Evolutionary conservation across 257 asterid species (phyloP).

Genomic region (Haberlea rhodopensis): DNA sequence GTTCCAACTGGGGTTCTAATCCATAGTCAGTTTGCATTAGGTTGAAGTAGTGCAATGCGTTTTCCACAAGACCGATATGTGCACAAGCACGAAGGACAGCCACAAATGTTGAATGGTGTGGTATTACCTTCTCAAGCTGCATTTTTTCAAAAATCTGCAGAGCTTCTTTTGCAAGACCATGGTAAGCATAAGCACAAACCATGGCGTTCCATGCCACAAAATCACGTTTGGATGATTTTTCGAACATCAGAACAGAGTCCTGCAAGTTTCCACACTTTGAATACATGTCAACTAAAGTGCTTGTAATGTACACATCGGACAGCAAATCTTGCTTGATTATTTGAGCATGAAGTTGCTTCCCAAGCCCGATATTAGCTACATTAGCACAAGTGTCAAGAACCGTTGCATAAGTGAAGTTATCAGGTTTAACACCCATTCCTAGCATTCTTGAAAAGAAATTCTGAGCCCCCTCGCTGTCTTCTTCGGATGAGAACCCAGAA

Average conservation of each 20-base stretch:
- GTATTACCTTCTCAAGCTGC: slow-evolving; percentile 50
- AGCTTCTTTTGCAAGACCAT: slow-evolving; percentile 72
- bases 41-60: slow-evolving; percentile 58
- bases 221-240: slow-evolving; percentile 62
- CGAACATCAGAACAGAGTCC: slow-evolving; percentile 65
- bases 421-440: slow-evolving; percentile 62
- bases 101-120: slow-evolving; percentile 82
- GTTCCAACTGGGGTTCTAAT: slow-evolving; percentile 74
- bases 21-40: slow-evolving; percentile 52
- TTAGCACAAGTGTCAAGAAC: slow-evolving; percentile 86
- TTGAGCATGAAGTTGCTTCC: slow-evolving; percentile 91
- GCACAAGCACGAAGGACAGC: slow-evolving; percentile 93
- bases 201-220: slow-evolving; percentile 87
- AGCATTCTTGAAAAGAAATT: slow-evolving; percentile 61
- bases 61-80: slow-evolving; percentile 66
- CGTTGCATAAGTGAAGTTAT: slow-evolving; percentile 84
- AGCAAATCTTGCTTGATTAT: slow-evolving; percentile 77
- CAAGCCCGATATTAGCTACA: slow-evolving; percentile 75
- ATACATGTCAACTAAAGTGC: slow-evolving; percentile 95
- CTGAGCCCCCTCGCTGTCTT: slow-evolving; percentile 80
- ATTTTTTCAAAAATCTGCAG: slow-evolving; percentile 51
- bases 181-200: slow-evolving; percentile 81
- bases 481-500: slow-evolving; percentile 66
- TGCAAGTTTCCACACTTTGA: slow-evolving; percentile 83
- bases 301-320: slow-evolving; percentile 63